phyloP scores from a whole-genome alignment of 2,329 filamentous ascomycete genomes.

The Penicillium sclerotigenum region DNA sequence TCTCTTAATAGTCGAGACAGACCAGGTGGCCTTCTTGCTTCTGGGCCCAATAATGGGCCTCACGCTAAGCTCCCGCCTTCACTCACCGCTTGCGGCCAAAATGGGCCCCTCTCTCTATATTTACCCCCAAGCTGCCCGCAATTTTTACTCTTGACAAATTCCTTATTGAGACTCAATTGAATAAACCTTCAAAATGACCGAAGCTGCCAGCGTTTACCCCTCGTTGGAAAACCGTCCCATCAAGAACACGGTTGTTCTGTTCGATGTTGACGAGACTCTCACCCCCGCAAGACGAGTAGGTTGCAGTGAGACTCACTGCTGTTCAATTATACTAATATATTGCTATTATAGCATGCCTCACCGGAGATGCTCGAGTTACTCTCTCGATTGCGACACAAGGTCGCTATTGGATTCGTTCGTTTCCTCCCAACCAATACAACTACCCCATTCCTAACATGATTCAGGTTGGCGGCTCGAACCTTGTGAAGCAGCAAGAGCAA shows the following conservation, averaged over 20 bases:
- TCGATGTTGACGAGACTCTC: conserved; percentile 93
- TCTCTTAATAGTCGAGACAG: not conserved
- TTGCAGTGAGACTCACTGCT: conserved; percentile 10
- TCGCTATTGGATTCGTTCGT: conserved; percentile 35
- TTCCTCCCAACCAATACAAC: not conserved
- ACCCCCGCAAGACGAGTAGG: conserved; percentile 74
- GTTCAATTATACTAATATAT: conserved; percentile 4
- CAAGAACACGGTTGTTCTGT: conserved; percentile 90
- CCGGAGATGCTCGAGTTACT: conserved; percentile 83
- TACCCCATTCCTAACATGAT: conserved; percentile 16
- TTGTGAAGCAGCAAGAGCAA: conserved; percentile 94
- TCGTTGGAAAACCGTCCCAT: conserved; percentile 78
- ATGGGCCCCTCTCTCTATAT: conserved; percentile 17
- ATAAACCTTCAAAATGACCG: conserved; percentile 21
- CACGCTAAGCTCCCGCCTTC: conserved; percentile 17
- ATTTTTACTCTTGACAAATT: conserved; percentile 9
- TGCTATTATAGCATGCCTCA: conserved; percentile 56
- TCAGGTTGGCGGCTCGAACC: conserved; percentile 79
- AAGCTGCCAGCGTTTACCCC: conserved; percentile 53
- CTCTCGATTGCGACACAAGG: conserved; percentile 66
- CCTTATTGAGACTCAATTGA: conserved; percentile 1
- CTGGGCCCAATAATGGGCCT: conserved; percentile 7
- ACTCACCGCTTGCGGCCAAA: conserved; percentile 33
- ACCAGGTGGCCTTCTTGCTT: conserved; percentile 13
- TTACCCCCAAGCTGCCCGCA: conserved; percentile 12